Base-by-base conservation (phyloP, 2,329 filamentous ascomycete genomes). In the Penicillium sp. region DNA sequence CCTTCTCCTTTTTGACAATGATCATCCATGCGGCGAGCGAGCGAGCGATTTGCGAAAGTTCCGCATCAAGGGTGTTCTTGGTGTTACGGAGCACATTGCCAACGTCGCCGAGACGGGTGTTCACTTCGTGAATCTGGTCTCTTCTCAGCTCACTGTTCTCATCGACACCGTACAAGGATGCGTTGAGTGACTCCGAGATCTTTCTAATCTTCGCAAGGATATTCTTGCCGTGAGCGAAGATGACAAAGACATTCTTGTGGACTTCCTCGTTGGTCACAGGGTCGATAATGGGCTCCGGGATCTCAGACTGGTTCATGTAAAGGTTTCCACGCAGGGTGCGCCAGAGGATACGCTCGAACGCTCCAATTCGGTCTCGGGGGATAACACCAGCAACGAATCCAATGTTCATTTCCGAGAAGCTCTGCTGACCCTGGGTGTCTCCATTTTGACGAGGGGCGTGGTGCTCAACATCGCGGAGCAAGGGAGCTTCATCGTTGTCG, bases 231-330 rank as follows among this genome's bases (percentile, higher is more conserved):
- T 99, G 94, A 13, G 94, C 94, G 67, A 99, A 99, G 74, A 99
- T 99, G 69, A 99, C 93, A 69, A 99, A 99, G 53, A 99, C 94
- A 66, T 97, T 99, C 86, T 99, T 99, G 80, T 89, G 86, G 65
- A 95, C 83, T 61, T 90, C 82, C 77, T 97, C 93, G 72, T 97
- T 97, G 78, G 86, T 96, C 70, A 88, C 83, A 16, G 94, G 93
- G 73, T 99, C 90, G 72, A 96, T 82, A 65, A 99, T 88, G 37
- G 90, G 86, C 73, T 99, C 93, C 8, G 91, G 87, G 59, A 99
- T 99, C 80, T 99, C 94, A 39, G 93, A 93, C 80, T 99, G 95
- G 77, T 99, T 99, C 94, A 99, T 99, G 82, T 97, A 99, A 60
- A 99, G 80, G 75, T 99, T 99, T 68, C 94, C 94, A 73, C 94